phyloP scores from a whole-genome alignment of 495 filamentous ascomycete species.

The Penicillium paxilli region DNA sequence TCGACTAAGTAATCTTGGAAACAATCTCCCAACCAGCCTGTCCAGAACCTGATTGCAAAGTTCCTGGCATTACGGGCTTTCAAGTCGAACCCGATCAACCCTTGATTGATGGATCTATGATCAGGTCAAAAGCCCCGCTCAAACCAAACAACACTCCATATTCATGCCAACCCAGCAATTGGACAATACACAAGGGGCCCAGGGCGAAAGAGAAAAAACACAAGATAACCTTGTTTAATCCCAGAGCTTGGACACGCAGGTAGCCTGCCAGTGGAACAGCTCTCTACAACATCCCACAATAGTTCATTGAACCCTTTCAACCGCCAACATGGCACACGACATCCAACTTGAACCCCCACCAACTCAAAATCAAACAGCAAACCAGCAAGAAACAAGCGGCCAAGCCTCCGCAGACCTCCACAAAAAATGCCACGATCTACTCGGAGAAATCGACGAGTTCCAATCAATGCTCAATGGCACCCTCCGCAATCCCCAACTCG shows the following conservation, averaged over 20 bases:
- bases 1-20: too few relatives aligned
- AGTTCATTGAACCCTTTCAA: too few relatives aligned
- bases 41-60: background rate
- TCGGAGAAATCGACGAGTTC: constrained; percentile 50
- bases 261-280: too few relatives aligned
- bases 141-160: background rate
- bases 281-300: too few relatives aligned
- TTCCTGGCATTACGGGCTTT: background rate
- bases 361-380: background rate
- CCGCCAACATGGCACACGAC: constrained; percentile 12
- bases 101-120: too few relatives aligned
- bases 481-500: constrained; percentile 49
- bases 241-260: too few relatives aligned
- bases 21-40: background rate
- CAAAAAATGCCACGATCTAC: constrained; percentile 41
- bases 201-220: too few relatives aligned
- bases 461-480: constrained; percentile 41
- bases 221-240: background rate
- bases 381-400: constrained; percentile 7
- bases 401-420: constrained; percentile 31
- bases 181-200: background rate
- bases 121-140: background rate
- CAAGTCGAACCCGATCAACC: background rate
- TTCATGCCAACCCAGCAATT: background rate
- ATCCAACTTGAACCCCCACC: background rate